phyloP scores from a whole-genome alignment of 495 filamentous ascomycete species.

The Annulohypoxylon stygium region DNA sequence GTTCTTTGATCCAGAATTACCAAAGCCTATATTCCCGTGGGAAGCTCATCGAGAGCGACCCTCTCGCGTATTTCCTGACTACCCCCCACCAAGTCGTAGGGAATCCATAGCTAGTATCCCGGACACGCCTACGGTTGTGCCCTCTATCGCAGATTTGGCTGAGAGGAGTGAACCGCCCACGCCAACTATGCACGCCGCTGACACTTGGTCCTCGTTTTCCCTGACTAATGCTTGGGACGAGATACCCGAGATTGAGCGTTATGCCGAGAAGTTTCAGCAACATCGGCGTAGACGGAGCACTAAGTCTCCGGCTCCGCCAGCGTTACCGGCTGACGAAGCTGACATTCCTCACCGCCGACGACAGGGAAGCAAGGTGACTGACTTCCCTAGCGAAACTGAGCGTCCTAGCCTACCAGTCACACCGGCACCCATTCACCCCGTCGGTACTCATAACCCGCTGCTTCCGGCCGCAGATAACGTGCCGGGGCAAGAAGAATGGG shows the following conservation, averaged over 20 bases:
- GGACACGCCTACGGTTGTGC: conserved; percentile 37
- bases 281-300: conserved; percentile 69
- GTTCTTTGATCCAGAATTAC: conserved; percentile 74
- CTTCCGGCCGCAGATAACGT: conserved; percentile 83
- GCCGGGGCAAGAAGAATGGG: conserved; percentile 88
- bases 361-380: conserved; percentile 76
- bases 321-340: conserved; percentile 35
- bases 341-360: conserved; percentile 54
- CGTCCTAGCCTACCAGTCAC: conserved; percentile 92
- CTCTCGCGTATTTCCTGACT: conserved; percentile 76
- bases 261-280: conserved; percentile 78
- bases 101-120: conserved; percentile 4
- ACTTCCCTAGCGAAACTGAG: conserved; percentile 87
- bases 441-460: conserved; percentile 67
- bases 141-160: conserved; percentile 53
- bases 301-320: conserved; percentile 40
- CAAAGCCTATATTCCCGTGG: conserved; percentile 87
- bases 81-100: conserved; percentile 2
- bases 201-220: conserved; percentile 72
- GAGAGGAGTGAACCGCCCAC: conserved; percentile 59
- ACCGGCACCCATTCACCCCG: conserved; percentile 77
- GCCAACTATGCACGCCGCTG: conserved; percentile 62
- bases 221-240: conserved; percentile 90
- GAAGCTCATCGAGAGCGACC: conserved; percentile 74
- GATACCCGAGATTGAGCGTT: conserved; percentile 82